These are phyloP conservation scores for Stagonosporopsis chrysanthemi DNA, from an alignment of 2,329 filamentous ascomycete species.

Conservation along the genomic window DNA sequence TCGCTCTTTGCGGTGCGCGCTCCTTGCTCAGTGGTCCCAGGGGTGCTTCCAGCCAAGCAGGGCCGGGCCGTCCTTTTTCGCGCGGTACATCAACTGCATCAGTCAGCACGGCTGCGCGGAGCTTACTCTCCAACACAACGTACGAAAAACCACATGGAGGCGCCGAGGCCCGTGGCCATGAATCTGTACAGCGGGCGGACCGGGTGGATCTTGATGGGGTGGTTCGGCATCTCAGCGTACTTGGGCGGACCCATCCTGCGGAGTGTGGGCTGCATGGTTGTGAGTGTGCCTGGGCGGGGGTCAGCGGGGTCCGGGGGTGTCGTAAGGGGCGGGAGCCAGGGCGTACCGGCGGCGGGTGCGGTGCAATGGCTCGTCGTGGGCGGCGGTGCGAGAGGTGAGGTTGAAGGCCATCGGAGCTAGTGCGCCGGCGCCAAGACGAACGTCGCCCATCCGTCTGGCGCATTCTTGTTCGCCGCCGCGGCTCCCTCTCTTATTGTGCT, in stretches of 20 bases:
- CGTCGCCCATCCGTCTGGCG: constrained; percentile 23
- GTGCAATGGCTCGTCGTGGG: constrained; percentile 44
- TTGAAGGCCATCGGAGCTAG: constrained; percentile 34
- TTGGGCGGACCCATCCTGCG: constrained; percentile 49
- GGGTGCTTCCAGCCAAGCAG: constrained; percentile 92
- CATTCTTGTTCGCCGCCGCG: constrained; percentile 29
- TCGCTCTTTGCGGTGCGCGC: neutral
- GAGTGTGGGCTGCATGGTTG: constrained; percentile 39
- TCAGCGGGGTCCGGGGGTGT: constrained; percentile 11
- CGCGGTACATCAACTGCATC: constrained; percentile 86
- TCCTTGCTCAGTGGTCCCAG: constrained; percentile 45
- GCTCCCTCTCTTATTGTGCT: constrained; percentile 21
- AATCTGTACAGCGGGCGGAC: constrained; percentile 79
- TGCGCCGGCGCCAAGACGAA: constrained; percentile 24
- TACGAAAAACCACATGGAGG: constrained; percentile 99
- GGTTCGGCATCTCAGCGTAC: constrained; percentile 51
- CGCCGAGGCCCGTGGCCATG: constrained; percentile 84
- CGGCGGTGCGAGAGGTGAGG: constrained; percentile 32
- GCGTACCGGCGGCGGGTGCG: constrained; percentile 34
- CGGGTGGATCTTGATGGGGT: constrained; percentile 66
- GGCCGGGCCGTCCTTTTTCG: constrained; percentile 93
- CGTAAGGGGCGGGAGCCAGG: neutral
- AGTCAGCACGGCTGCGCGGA: constrained; percentile 26
- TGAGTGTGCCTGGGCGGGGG: constrained; percentile 28
- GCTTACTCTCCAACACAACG: constrained; percentile 45